Evolutionary conservation across 345 rosid genomes (phyloP), one percentile per base, ranked within the genome.

Genomic region (Gossypium bickii): DNA sequence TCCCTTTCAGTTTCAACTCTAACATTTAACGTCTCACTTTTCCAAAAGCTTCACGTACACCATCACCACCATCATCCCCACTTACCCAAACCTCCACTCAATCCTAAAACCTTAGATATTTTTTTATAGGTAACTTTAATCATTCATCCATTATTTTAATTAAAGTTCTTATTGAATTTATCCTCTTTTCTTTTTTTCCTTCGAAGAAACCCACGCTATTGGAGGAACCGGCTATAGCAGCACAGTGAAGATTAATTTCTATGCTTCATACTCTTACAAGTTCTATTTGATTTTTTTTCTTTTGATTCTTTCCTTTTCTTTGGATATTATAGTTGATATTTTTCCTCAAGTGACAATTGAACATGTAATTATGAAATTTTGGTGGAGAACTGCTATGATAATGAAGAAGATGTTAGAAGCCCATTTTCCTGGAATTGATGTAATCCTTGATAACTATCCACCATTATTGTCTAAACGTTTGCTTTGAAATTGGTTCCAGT

Each of bases 251-350:
- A 94, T 92, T 65, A 83, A 85, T 78, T 92, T 92, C 72, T 92
- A 97, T 68, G 87, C 90, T 66, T 94, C 97, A 48, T 94, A 97
- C 80, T 89, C 97, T 20, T 94, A 81, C 83, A 87, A 83, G 97
- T 90, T 55, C 29, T 1, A 2, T 47, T 24, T 53, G 22, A 2
- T 58, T 16, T 45, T 1, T 20, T 34, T 12, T 52, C n/a, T 2
- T 41, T 34, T 29, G 0, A 6, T 24, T 43, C 12, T 47, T 16
- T 16, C 5, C n/a, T 61, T 52, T 57, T 48, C 13, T 4, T 34
- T 34, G 11, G 61, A 15, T 22, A 55, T 18, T 6, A 24, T 6
- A 7, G 0, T 48, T 16, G 44, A 12, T 25, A 48, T 49, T 68
- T 2, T 25, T 15, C 25, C 25, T 25, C 22, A 5, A 49, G 52